Evolutionary conservation across 2,329 filamentous ascomycete species (phyloP), one percentile per base, ranked within the genome.

Genomic region (Sclerotiophoma versabilis): DNA sequence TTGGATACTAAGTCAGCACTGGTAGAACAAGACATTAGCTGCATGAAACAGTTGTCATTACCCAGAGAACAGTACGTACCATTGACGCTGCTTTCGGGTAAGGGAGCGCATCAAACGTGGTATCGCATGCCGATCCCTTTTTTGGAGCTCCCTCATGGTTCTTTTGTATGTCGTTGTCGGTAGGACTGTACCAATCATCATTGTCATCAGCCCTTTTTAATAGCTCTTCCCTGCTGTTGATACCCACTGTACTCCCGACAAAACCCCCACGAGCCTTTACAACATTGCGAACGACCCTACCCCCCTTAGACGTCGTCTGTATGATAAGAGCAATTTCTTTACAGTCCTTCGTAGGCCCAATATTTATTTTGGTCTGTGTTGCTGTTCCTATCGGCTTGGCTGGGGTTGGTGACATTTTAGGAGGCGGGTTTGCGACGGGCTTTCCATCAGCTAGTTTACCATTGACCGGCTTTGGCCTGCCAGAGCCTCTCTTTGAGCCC

Each of bases 261-360:
- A 46, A 52, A 11, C 41, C 32, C 4, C 32, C 39, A 30, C 25
- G 30, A 39, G 7, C 19, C 15, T 38, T 17, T 37, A 23, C 39
- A 5, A 39, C 17, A 27, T 39, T 15, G 12, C 49, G 49, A 5
- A 12, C 11, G 20, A 27, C 17, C 19, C 29, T 50, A 2, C 22
- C n/a, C 4, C 12, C 10, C 14, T 45, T 39, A 7, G 23, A 38
- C 10, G 32, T 23, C 19, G 17, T 33, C n/a, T 22, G 42, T 27
- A 53, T 39, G n/a, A 17, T 10, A 20, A 36, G n/a, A 34, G 33
- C 33, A 17, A 51, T 12, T 39, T 53, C 23, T 29, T 47, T 53
- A 26, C 49, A 53, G 19, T 26, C 19, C 27, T 44, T 44, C 9
- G 41, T 44, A 5, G 41, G 41, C 4, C 41, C 41, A 30, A 44